Evolutionary conservation across 352 stramenopile species (phyloP).

Genomic region (Phytopythium vexans): DNA sequence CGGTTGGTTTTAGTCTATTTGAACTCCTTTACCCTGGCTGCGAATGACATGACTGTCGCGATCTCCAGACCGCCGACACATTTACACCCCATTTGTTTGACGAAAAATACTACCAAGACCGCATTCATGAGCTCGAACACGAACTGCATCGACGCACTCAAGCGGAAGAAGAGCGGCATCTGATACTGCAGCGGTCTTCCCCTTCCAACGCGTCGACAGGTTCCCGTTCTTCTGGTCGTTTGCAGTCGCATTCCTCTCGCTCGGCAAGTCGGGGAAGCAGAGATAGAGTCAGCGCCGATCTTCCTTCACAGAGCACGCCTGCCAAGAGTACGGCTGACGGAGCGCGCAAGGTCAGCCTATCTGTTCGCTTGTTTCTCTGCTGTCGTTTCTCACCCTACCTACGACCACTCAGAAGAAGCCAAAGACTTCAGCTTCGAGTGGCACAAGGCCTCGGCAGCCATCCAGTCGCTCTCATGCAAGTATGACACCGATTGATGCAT

Average conservation of each 20-base stretch:
- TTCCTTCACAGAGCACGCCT: not conserved
- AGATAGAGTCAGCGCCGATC: not conserved
- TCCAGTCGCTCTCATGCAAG: too few relatives aligned
- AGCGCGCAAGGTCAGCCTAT: not conserved
- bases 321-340: not conserved
- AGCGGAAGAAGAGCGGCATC: constrained; percentile 23
- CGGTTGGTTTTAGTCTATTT: not conserved
- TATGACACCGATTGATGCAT: too few relatives aligned
- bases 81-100: constrained; percentile 8
- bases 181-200: constrained; percentile 3
- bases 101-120: constrained; percentile 19
- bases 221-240: too few relatives aligned
- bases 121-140: constrained; percentile 26
- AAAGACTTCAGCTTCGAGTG: not conserved
- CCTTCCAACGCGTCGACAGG: not conserved
- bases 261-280: not conserved
- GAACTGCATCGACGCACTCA: constrained; percentile 20
- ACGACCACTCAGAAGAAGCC: not conserved
- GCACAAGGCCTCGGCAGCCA: too few relatives aligned
- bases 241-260: too few relatives aligned
- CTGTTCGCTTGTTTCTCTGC: too few relatives aligned
- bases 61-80: too few relatives aligned
- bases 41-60: too few relatives aligned
- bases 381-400: too few relatives aligned
- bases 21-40: constrained; percentile 6